These are phyloP conservation scores for Termitomyces sp. DNA, from an alignment of 768 basidiomycete genomes.

Conservation along the genomic window DNA sequence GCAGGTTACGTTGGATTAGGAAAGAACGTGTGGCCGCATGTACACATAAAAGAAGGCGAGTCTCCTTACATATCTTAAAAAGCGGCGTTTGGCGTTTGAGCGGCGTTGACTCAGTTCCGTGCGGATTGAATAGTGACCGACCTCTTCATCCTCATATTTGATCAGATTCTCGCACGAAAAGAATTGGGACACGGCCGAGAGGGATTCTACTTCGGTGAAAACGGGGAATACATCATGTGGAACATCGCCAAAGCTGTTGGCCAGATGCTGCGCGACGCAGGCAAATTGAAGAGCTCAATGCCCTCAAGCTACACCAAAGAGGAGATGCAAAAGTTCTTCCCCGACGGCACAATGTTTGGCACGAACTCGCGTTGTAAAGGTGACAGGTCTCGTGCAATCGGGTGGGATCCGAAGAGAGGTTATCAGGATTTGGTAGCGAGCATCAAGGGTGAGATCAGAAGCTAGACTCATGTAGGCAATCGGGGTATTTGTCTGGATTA, in stretches of 20 bases:
- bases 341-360: constrained; percentile 31
- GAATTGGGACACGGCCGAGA: constrained; percentile 39
- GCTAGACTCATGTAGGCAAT: not conserved
- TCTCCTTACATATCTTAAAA: not conserved
- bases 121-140: constrained; percentile 34
- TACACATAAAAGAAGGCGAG: constrained; percentile 33
- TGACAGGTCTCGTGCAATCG: constrained; percentile 40
- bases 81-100: not conserved
- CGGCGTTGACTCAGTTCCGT: not conserved
- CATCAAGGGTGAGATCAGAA: constrained; percentile 29
- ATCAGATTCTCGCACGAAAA: constrained; percentile 30
- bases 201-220: constrained; percentile 52
- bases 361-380: constrained; percentile 45
- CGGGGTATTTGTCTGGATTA: not conserved
- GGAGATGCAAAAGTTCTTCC: constrained; percentile 41
- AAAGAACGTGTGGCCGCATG: constrained; percentile 52
- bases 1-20: constrained; percentile 54
- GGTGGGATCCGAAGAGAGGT: constrained; percentile 52
- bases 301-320: constrained; percentile 45
- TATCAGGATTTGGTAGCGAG: constrained; percentile 50
- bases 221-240: constrained; percentile 41
- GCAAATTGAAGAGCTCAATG: constrained; percentile 33
- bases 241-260: constrained; percentile 37
- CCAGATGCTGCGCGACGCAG: constrained; percentile 31
- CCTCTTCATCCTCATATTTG: constrained; percentile 44